phyloP scores from a whole-genome alignment of 2,329 filamentous ascomycete species.

The Aureobasidium subglaciale region DNA sequence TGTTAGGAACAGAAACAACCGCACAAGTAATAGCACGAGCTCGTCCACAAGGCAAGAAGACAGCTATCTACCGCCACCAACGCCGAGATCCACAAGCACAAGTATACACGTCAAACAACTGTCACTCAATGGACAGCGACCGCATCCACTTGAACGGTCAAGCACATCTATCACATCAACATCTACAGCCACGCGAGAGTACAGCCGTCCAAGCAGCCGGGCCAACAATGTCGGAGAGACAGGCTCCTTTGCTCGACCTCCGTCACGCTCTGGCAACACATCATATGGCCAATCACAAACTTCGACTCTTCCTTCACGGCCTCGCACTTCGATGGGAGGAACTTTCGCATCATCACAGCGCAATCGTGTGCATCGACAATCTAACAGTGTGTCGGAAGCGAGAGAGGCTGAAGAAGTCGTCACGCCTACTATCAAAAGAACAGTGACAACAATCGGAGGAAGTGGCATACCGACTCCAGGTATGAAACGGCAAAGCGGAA shows the following conservation, averaged over 20 bases:
- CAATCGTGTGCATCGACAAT: slow-evolving; percentile 21
- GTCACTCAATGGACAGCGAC: slow-evolving; percentile 41
- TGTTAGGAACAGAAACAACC: slow-evolving; percentile 60
- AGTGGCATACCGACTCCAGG: slow-evolving; percentile 45
- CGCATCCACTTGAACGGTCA: slow-evolving; percentile 20
- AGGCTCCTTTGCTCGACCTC: slow-evolving; percentile 26
- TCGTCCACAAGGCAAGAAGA: slow-evolving; percentile 27
- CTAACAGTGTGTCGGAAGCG: slow-evolving; percentile 23
- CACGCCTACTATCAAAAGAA: slow-evolving; percentile 33
- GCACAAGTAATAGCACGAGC: slow-evolving; percentile 50
- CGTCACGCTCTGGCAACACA: neutral
- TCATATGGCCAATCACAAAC: slow-evolving; percentile 30
- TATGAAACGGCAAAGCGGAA: slow-evolving; percentile 46
- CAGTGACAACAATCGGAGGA: slow-evolving; percentile 36
- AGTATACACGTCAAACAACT: slow-evolving; percentile 36
- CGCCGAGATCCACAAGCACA: slow-evolving; percentile 20
- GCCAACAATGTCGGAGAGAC: slow-evolving; percentile 51
- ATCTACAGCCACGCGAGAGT: neutral
- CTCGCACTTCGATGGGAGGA: slow-evolving; percentile 64
- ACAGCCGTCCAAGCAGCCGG: slow-evolving; percentile 65
- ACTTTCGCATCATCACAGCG: slow-evolving; percentile 35
- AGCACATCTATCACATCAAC: slow-evolving; percentile 21
- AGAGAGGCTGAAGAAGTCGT: slow-evolving; percentile 23
- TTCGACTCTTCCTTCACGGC: slow-evolving; percentile 40
- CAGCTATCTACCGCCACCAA: slow-evolving; percentile 15